A percentile compares a stretch with the other conserved stretches of the same genome.
Conservation (phyloP, 2,329 filamentous ascomycete species). For the Beauveria sp. region DNA sequence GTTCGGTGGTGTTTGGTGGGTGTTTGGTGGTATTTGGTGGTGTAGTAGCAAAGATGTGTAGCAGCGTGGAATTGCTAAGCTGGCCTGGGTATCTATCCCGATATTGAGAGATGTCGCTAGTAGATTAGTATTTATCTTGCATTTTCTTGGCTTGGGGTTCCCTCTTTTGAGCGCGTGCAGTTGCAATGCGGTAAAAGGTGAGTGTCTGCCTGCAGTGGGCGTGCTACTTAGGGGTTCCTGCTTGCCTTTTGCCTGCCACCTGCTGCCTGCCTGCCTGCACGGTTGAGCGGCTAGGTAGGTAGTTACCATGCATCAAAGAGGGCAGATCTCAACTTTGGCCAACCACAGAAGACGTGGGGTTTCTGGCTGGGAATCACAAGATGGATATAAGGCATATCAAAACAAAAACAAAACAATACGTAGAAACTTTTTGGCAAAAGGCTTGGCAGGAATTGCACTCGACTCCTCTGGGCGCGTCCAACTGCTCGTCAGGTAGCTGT, state of each 20-base stretch:
- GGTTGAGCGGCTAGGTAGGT: not conserved
- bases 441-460: not conserved
- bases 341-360: not conserved
- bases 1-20: too few relatives aligned
- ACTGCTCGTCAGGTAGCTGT: not conserved
- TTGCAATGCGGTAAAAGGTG: not conserved
- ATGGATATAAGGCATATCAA: not conserved
- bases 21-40: too few relatives aligned
- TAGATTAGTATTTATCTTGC: too few relatives aligned
- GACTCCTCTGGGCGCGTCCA: not conserved
- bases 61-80: too few relatives aligned
- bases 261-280: not conserved
- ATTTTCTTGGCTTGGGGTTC: not conserved
- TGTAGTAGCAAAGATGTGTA: too few relatives aligned
- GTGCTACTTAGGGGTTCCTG: not conserved
- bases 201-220: not conserved
- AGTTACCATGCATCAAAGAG: not conserved
- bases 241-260: not conserved
- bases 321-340: not conserved
- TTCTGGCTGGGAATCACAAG: not conserved
- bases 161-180: not conserved
- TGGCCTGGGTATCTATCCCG: too few relatives aligned
- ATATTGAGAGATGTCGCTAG: too few relatives aligned
- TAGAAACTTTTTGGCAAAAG: not conserved
- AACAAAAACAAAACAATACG: not conserved